Evolutionary conservation across 768 basidiomycete genomes (phyloP), one percentile per base, ranked within the genome.

Genomic region (Tricholoma hemisulphureum): DNA sequence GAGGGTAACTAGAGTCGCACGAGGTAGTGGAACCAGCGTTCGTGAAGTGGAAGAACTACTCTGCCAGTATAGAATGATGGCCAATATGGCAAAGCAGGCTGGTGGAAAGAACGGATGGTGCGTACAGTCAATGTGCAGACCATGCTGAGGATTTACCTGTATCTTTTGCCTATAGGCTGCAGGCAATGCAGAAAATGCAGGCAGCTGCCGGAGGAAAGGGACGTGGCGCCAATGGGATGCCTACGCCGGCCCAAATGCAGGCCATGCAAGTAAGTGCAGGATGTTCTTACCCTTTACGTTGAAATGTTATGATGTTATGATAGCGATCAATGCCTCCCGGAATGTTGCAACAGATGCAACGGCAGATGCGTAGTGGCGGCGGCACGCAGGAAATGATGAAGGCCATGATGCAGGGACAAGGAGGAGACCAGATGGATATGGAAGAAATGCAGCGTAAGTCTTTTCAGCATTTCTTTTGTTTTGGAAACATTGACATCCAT

Each of bases 361-460:
- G 86, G 52, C 88, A 91, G 67, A 76, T 91, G 69, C 79, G 88
- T 56, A 74, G 86, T 55, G 91, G 91, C 8, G 92, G 93, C 20
- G 93, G 93, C 45, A 89, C 97, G 86, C 91, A 95, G 71, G 94
- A 96, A 65, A 96, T 96, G 93, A 94, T 96, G 94, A 91, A 90
- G 69, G 88, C 90, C 24, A 95, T 98, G 92, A 95, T 97, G 91
- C 93, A 94, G 65, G 91, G 93, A 9, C 87, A 91, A 64, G 92
- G 91, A 54, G 91, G 91, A 10, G 95, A 95, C 66, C 86, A 93
- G 68, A 77, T 88, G 53, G 93, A 95, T 67, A 91, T 96, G 89
- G 90, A 92, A 58, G 93, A 96, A 71, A 93, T 95, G 91, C 91
- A 94, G 75, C 83, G 93, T 89, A 73, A 61, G 83, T 73, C 16